Percentiles rank a stretch among this genome's conserved stretches.
Evolutionary conservation across 2,329 filamentous ascomycete genomes (phyloP).

Genomic region (Fusarium equiseti): DNA sequence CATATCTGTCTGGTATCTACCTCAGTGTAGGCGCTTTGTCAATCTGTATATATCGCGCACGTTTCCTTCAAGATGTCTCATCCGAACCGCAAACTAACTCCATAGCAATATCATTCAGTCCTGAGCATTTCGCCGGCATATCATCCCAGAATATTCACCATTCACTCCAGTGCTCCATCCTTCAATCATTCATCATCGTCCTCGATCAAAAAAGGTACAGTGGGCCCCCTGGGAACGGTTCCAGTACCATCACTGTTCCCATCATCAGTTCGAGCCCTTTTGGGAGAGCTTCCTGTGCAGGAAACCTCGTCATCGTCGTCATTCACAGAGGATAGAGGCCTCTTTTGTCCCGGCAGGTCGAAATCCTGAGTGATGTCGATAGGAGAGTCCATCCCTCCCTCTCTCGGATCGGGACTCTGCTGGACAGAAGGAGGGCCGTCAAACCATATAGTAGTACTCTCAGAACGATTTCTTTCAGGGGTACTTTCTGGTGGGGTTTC

Average conservation of each 20-base stretch:
- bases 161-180: background rate
- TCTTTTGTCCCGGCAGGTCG: background rate
- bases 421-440: constrained; percentile 23
- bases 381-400: background rate
- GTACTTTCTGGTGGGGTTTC: constrained; percentile 20
- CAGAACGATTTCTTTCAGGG: constrained; percentile 8
- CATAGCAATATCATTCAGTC: background rate
- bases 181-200: background rate
- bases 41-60: constrained; percentile 8
- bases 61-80: background rate
- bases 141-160: background rate
- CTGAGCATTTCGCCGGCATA: constrained; percentile 5
- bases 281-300: background rate
- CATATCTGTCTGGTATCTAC: background rate
- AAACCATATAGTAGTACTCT: constrained; percentile 33
- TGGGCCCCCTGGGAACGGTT: background rate
- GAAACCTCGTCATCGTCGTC: background rate
- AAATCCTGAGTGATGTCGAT: constrained; percentile 3
- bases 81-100: background rate
- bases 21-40: background rate
- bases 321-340: background rate
- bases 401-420: constrained; percentile 1
- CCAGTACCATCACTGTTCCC: background rate
- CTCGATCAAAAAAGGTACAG: background rate
- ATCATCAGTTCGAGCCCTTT: background rate